A percentile compares a stretch with the other conserved stretches of the same genome.
Evolutionary conservation across 495 filamentous ascomycete genomes (phyloP).

Genomic region (Hypomontagnella submonticulosa): DNA sequence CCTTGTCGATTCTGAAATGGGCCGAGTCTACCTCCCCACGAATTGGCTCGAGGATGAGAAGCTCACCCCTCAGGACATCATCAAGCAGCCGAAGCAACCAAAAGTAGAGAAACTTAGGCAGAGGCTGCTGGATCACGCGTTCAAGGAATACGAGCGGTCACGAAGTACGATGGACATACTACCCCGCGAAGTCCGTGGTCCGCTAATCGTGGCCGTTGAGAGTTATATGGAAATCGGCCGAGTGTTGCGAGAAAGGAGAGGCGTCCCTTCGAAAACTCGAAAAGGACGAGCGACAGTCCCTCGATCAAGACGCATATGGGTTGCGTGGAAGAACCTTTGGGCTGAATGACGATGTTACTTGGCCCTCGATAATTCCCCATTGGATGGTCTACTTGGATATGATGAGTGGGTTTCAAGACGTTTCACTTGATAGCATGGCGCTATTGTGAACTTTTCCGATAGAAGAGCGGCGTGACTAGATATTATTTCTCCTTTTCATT

Average conservation of each 20-base stretch:
- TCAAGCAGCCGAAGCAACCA: constrained; percentile 56
- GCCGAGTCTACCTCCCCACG: constrained; percentile 70
- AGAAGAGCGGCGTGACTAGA: too few relatives aligned
- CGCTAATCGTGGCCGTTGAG: constrained; percentile 73
- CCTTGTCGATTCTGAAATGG: constrained; percentile 66
- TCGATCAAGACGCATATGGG: constrained; percentile 60
- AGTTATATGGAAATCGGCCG: constrained; percentile 80
- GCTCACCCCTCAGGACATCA: constrained; percentile 62
- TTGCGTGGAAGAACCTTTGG: constrained; percentile 64
- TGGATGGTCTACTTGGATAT: background rate
- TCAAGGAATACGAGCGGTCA: constrained; percentile 62
- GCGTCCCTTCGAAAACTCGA: constrained; percentile 55
- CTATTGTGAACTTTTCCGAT: background rate
- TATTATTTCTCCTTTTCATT: too few relatives aligned
- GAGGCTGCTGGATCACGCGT: constrained; percentile 65
- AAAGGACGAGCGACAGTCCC: constrained; percentile 69
- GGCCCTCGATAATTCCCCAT: background rate
- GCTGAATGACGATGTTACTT: constrained; percentile 1
- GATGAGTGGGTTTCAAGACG: background rate
- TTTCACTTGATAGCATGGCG: background rate
- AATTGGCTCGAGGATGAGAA: constrained; percentile 68
- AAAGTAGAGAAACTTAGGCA: constrained; percentile 60
- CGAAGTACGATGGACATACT: constrained; percentile 64
- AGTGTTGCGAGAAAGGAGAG: constrained; percentile 56
- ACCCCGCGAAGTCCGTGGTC: constrained; percentile 64